Evolutionary conservation across 2,329 filamentous ascomycete genomes (phyloP).

Genomic region (Diplocarpon rosae): DNA sequence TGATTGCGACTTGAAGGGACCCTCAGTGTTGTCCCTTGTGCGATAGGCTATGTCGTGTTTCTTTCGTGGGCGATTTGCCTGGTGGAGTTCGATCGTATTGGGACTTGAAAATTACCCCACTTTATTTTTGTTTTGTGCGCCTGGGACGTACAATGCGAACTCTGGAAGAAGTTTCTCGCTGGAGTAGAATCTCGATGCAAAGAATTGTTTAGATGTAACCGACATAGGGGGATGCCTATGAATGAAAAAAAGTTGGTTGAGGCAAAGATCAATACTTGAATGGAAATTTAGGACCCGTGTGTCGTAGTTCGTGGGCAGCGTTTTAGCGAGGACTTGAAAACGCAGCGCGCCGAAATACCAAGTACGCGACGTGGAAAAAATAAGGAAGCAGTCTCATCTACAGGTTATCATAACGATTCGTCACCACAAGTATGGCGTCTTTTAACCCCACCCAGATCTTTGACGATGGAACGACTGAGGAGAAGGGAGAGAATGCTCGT

Average conservation of each 20-base stretch:
- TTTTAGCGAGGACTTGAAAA: conserved; percentile 7
- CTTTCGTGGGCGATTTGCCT: conserved; percentile 5
- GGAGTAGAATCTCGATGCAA: not conserved
- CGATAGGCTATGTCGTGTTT: not conserved
- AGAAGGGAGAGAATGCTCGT: conserved; percentile 98
- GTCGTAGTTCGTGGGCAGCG: conserved; percentile 4
- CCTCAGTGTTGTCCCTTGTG: conserved; percentile 3
- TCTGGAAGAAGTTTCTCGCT: not conserved
- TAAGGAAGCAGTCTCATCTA: not conserved
- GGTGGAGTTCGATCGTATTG: not conserved
- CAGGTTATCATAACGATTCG: conserved; percentile 3
- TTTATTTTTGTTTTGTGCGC: conserved; percentile 5
- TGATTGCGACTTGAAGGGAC: conserved; percentile 37
- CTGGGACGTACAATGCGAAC: not conserved
- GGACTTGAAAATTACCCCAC: conserved; percentile 16
- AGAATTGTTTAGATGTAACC: not conserved
- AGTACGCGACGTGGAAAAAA: conserved; percentile 8
- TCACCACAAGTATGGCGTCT: conserved; percentile 31
- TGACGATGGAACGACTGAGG: conserved; percentile 89
- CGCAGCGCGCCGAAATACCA: not conserved
- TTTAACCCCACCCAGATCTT: conserved; percentile 96
- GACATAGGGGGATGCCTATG: not conserved
- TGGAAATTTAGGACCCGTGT: not conserved
- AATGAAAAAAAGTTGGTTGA: not conserved
- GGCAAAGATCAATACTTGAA: not conserved